Base-by-base conservation (phyloP, 441 rosid genomes). In the Flueggea neowawraea region DNA sequence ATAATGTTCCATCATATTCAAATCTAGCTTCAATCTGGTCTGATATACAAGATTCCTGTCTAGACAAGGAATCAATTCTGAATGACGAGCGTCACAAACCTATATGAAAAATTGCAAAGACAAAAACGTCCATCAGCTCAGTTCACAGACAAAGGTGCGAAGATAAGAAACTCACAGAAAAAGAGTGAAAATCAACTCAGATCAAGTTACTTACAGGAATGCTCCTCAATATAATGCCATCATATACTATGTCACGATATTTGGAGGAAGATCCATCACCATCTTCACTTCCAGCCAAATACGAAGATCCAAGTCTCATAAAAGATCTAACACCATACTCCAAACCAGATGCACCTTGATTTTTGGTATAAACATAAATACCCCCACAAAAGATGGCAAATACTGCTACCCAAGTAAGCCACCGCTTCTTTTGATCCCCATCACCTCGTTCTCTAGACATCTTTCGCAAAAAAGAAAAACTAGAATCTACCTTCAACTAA, bases 31-130 rank as follows among this genome's bases (percentile, higher is more conserved):
- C 81, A 91, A 75, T 75, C 97, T 87, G 89, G 81, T 75, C 61
- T 95, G 97, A 74, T 90, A 91, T 63, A 94, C 89, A 52, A 84
- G 82, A 74, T 94, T 68, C 61, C 97, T 91, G 76, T 90, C 98
- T 64, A 95, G 72, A 74, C 99, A 95, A 57, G 99, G 99, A 71
- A 95, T 95, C 59, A 91, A 74, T 69, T 95, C 99, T 8, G 97
- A 90, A 69, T 91, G 84, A 17, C 90, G 81, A 65, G 88, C 96
- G 72, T 90, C 97, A 64, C 99, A 95, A 52, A 90, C 96, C 98
- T 91, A 64, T 65, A 72, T 67, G 52, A 52, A 6, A 39, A 71
- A 33, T 64, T 47, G 47, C 4, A 54, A 54, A 68, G 5, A 68
- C 48, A 68, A 52, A 15, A 62, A 54, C 41, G 16, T 58, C 10